Evolutionary conservation across 257 asterid species (phyloP).

Genomic region (Solanum habrochaites): DNA sequence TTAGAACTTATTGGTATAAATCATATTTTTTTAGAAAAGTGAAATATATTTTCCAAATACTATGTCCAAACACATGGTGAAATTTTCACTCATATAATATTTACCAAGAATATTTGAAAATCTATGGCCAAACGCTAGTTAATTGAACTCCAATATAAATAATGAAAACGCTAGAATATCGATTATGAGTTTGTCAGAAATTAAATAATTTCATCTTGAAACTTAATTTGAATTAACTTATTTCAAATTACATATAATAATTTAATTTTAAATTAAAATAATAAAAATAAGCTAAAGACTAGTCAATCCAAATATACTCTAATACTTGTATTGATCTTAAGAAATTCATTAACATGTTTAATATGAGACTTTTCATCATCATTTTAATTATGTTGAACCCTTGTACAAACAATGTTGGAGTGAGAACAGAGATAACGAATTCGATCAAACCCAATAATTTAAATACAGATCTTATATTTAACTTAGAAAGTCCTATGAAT

Average conservation of each 20-base stretch:
- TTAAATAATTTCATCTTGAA: neutral
- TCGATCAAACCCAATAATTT: neutral
- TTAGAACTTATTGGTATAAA: too few relatives aligned
- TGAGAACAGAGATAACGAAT: neutral
- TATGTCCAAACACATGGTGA: too few relatives aligned
- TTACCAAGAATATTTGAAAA: too few relatives aligned
- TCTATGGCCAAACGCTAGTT: too few relatives aligned
- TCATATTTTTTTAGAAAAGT: too few relatives aligned
- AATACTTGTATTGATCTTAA: neutral
- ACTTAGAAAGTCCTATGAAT: neutral
- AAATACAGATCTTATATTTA: neutral
- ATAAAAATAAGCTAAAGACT: neutral
- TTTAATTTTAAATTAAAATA: too few relatives aligned
- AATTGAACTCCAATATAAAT: neutral
- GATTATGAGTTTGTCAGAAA: fast-evolving
- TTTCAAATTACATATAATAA: too few relatives aligned
- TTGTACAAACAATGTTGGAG: neutral
- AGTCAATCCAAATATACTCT: neutral
- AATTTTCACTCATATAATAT: too few relatives aligned
- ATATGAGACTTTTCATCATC: neutral
- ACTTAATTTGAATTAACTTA: too few relatives aligned
- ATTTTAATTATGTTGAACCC: neutral
- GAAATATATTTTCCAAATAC: too few relatives aligned
- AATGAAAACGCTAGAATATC: fast-evolving
- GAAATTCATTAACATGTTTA: neutral